Conservation (phyloP, 1,284 basidiomycete species). For the Ganoderma lucidum region DNA sequence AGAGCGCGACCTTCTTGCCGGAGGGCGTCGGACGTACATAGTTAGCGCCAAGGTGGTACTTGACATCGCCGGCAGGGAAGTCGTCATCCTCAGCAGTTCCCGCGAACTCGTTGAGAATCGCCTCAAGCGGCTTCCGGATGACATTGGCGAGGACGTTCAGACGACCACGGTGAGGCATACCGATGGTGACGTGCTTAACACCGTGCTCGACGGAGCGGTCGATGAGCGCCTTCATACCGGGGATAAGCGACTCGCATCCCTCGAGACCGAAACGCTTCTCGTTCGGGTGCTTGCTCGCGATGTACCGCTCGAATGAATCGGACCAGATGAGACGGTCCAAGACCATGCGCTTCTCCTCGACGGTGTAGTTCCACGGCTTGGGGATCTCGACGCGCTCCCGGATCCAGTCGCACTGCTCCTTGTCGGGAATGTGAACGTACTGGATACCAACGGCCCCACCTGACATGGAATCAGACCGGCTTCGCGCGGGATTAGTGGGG, state of each 20-base stretch:
- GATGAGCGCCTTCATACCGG: conserved; percentile 99
- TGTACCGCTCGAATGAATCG: conserved; percentile 98
- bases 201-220: conserved; percentile 98
- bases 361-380: conserved; percentile 97
- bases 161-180: conserved; percentile 99
- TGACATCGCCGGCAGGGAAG: conserved; percentile 95
- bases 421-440: conserved; percentile 98
- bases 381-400: conserved; percentile 96
- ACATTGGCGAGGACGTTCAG: conserved; percentile 99
- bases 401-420: conserved; percentile 99
- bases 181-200: conserved; percentile 95
- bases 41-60: conserved; percentile 99
- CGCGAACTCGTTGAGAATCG: conserved; percentile 97
- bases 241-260: conserved; percentile 97
- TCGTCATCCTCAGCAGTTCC: conserved; percentile 75
- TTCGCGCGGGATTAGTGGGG: neutral
- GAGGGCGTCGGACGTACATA: conserved; percentile 98
- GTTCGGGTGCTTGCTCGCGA: conserved; percentile 98
- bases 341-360: conserved; percentile 99
- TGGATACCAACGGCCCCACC: conserved; percentile 95
- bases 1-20: conserved; percentile 97
- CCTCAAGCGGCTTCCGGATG: conserved; percentile 98
- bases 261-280: conserved; percentile 99
- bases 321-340: conserved; percentile 99
- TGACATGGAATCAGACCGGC: conserved; percentile 42